Base-by-base conservation (phyloP, 2,329 filamentous ascomycete genomes). In the Furcasterigmium sp. region DNA sequence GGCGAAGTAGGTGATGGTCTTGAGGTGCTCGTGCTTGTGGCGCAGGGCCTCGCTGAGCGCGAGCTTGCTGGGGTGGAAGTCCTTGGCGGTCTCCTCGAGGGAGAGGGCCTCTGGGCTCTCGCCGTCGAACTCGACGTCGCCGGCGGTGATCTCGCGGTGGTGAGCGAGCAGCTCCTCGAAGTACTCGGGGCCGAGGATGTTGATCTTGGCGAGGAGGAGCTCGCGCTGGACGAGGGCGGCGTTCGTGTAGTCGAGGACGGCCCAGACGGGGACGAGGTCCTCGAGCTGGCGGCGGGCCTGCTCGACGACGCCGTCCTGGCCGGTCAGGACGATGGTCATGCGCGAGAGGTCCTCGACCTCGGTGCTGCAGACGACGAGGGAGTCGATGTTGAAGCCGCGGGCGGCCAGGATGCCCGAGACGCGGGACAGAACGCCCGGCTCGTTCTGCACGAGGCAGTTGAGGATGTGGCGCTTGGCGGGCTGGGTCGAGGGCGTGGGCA, bases 321-420 rank as follows among this genome's bases (percentile, higher is more conserved):
- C 93, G 44, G 90, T 90, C 41, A 98, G 77, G 52, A 98, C 93
- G 59, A 98, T 97, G 45, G 93, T 98, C 93, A 98, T 98, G 61
- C 93, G 90, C 26, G 89, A 95, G 42, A 98, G 76, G 59, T 98
- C 93, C 56, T 91, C 87, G 20, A 98, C 91, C 69, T 98, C 93
- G 49, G 93, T 98, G 68, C 87, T 93, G 75, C 93, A 98, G 48
- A 98, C 93, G 43, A 98, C 93, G 51, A 98, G 75, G 43, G 87
- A 95, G 76, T 98, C 93, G 59, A 98, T 98, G 74, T 98, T 98
- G 82, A 98, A 98, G 52, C 93, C 93, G 46, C 93, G 82, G 35
- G 93, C 93, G 11, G 93, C 93, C 26, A 98, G 76, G 60, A 98
- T 97, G 43, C 93, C 93, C 1, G 93, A 97, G 9, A 98, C 88